These are phyloP conservation scores for Brachypodium distachyon DNA, from an alignment of 202 grass and related monocot species.

Conservation along the genomic window DNA sequence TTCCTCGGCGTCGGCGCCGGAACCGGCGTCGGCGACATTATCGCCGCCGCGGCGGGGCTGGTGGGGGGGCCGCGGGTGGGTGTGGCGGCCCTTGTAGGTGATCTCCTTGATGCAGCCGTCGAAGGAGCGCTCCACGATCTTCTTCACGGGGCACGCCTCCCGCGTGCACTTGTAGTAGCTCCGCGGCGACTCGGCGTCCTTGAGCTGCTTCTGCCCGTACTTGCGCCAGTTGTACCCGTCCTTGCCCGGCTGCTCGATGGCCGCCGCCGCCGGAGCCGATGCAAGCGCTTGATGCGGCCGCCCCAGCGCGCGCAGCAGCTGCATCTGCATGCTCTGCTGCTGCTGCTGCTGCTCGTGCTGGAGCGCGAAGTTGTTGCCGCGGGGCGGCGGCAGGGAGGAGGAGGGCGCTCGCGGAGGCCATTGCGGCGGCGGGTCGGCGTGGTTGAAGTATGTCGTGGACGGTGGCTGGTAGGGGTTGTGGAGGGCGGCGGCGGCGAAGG, in stretches of 20 bases:
- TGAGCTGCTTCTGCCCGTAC: conserved; percentile 91
- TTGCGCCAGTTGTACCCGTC: conserved; percentile 90
- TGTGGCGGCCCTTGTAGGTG: conserved; percentile 83
- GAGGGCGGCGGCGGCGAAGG: conserved; percentile 13
- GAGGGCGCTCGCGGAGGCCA: conserved; percentile 20
- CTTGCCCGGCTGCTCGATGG: conserved; percentile 56
- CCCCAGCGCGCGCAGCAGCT: not conserved
- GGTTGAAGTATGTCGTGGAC: conserved; percentile 15
- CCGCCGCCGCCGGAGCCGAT: not conserved
- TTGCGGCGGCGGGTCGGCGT: not conserved
- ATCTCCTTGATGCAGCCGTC: conserved; percentile 76
- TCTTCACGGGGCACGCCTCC: conserved; percentile 68
- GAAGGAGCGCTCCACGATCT: conserved; percentile 65
- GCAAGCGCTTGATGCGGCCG: too few species aligned
- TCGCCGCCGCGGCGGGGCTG: conserved; percentile 17
- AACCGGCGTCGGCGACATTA: not conserved
- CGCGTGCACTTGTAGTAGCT: conserved; percentile 87
- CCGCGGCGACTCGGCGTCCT: conserved; percentile 71
- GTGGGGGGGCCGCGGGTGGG: conserved; percentile 29
- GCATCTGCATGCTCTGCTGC: conserved; percentile 17
- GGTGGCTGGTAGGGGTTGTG: conserved; percentile 1
- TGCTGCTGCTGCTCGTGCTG: conserved; percentile 2
- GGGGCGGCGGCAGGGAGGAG: not conserved
- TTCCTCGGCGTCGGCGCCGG: not conserved
- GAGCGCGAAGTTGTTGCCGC: conserved; percentile 17